Evolutionary conservation across 2,329 filamentous ascomycete genomes (phyloP), one percentile per base, ranked within the genome.

Genomic region (Rhynchosporium graminicola): DNA sequence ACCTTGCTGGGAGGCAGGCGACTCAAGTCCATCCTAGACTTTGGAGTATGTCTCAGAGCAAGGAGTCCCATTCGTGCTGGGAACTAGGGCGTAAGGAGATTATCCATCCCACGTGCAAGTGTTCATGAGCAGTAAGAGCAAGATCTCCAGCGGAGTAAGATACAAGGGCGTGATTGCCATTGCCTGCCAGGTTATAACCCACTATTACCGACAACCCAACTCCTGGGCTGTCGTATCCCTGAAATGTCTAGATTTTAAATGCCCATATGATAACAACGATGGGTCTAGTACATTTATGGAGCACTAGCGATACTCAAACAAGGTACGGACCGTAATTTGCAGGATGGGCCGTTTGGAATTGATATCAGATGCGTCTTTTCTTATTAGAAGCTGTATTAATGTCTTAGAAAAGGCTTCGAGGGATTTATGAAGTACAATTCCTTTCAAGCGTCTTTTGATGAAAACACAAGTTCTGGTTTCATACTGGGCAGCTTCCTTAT

Each of bases 91-190:
- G 45, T 48, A 51, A 54, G 52, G 63, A 62, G 60, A 64, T 64
- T 56, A 56, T 61, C 58, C 58, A 55, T 57, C 57, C 45, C 47
- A 52, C 48, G 7, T 48, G 42, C 36, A 47, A 52, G 59, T n/a
- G 6, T 52, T 26, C 51, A 20, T 42, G 36, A 12, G 36, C 36
- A 12, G 12, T n/a, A 29, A 15, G 9, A 28, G 36, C 51, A 40
- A 54, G 51, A 54, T 54, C 51, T 54, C n/a, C 51, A 40, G 51
- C 33, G 33, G 5, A 5, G 9, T 42, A 55, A 54, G 64, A 12
- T 13, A 45, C 43, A 56, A 12, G 50, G 62, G 59, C 60, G 57
- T 64, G 62, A 64, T 64, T 60, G 57, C 33, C 51, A 29, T 54
- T 54, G 51, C 36, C 36, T 9, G 51, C 51, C 15, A 46, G n/a